phyloP scores from a whole-genome alignment of 768 basidiomycete species.

The Tulasnella sp. region DNA sequence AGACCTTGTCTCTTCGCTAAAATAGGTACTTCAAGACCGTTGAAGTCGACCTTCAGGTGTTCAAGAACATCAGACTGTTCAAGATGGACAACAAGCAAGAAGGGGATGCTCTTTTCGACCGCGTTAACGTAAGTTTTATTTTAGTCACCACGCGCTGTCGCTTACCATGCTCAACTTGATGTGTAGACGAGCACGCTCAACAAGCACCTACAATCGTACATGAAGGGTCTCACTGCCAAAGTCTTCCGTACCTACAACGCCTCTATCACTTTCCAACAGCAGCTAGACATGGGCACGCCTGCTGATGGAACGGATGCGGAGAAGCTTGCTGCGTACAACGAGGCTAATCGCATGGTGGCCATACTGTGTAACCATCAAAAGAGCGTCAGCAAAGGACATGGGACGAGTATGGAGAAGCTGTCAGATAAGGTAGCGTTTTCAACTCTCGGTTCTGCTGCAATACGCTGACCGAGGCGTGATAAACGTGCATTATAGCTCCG shows the following conservation, averaged over 20 bases:
- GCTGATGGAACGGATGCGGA: slow-evolving; percentile 65
- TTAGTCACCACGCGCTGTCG: not conserved
- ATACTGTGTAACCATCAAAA: slow-evolving; percentile 99
- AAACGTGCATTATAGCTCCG: no score
- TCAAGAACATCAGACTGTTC: slow-evolving; percentile 97
- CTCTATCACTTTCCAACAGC: slow-evolving; percentile 87
- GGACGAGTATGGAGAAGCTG: slow-evolving; percentile 91
- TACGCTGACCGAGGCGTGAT: not conserved
- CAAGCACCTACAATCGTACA: slow-evolving; percentile 84
- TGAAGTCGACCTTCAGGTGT: slow-evolving; percentile 80
- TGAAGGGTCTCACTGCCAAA: slow-evolving; percentile 97
- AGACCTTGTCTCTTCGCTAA: not conserved
- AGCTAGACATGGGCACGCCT: slow-evolving; percentile 66
- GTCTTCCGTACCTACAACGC: slow-evolving; percentile 99
- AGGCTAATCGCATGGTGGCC: slow-evolving; percentile 93
- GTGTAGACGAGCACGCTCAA: slow-evolving; percentile 74
- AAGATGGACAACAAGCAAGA: slow-evolving; percentile 79
- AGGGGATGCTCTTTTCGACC: slow-evolving; percentile 86
- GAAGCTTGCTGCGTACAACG: slow-evolving; percentile 94
- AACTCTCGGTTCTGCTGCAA: no score
- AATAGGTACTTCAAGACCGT: slow-evolving; percentile 74
- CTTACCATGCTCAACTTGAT: not conserved
- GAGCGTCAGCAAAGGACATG: slow-evolving; percentile 84
- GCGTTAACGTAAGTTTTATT: slow-evolving; percentile 68
- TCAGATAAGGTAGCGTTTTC: slow-evolving; percentile 58